Evolutionary conservation across 2,329 filamentous ascomycete genomes (phyloP).

Genomic region (Myrmaecium sp.): DNA sequence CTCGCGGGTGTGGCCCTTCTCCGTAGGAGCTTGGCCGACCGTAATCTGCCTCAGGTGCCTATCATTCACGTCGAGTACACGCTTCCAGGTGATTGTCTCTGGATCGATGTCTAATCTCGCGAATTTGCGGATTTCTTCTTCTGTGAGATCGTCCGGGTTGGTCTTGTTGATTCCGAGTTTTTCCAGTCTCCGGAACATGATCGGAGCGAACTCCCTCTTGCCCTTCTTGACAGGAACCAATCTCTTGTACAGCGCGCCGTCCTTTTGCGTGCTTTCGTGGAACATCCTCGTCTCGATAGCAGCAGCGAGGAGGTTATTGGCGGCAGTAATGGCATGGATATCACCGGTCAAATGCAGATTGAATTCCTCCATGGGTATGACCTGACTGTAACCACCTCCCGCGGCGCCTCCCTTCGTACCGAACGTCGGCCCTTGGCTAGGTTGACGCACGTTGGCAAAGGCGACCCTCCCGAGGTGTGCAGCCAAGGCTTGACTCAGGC

Average conservation of each 20-base stretch:
- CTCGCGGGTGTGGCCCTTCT: conserved; percentile 74
- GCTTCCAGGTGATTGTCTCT: conserved; percentile 90
- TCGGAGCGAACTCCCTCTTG: conserved; percentile 65
- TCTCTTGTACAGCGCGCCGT: conserved; percentile 70
- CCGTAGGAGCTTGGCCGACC: conserved; percentile 72
- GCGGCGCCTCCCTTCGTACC: conserved; percentile 98
- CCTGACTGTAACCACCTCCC: conserved; percentile 94
- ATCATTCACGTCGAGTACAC: conserved; percentile 94
- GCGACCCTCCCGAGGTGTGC: conserved; percentile 74
- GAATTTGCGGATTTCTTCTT: conserved; percentile 75
- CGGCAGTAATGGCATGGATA: conserved; percentile 91
- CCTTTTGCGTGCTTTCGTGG: conserved; percentile 90
- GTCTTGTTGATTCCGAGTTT: conserved; percentile 96
- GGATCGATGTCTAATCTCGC: conserved; percentile 94
- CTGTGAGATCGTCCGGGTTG: conserved; percentile 74
- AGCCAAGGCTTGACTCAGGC: conserved; percentile 79
- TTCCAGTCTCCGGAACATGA: conserved; percentile 86
- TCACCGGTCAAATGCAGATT: conserved; percentile 95
- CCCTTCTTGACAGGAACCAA: conserved; percentile 83
- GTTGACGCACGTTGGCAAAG: conserved; percentile 94
- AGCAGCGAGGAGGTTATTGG: conserved; percentile 90
- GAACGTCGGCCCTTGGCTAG: conserved; percentile 93
- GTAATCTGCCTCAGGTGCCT: conserved; percentile 81
- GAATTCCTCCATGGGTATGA: conserved; percentile 99
- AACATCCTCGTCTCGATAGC: conserved; percentile 97